Percentiles rank a stretch among this genome's conserved stretches.
These are phyloP conservation scores for Aspergillus floridensis DNA, from an alignment of 2,329 filamentous ascomycete genomes.

Conservation along the genomic window DNA sequence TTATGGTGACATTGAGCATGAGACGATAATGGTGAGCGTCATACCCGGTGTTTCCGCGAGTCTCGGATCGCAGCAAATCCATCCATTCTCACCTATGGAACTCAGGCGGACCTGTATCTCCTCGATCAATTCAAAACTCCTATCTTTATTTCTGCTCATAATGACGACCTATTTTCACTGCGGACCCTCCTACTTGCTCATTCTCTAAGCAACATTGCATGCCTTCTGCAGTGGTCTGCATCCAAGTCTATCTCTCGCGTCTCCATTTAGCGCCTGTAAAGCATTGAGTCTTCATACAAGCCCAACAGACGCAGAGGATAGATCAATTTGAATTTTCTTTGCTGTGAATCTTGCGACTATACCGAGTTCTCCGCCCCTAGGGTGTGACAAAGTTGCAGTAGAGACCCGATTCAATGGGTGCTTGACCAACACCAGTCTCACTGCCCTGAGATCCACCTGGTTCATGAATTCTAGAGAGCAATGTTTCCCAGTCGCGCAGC, in stretches of 20 bases:
- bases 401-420: background rate
- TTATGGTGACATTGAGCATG: background rate
- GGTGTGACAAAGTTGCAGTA: background rate
- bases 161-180: background rate
- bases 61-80: background rate
- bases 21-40: background rate
- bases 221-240: background rate
- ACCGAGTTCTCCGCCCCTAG: background rate
- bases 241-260: background rate
- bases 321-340: background rate
- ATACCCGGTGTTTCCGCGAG: background rate
- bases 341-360: background rate
- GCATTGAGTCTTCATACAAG: background rate
- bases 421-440: background rate
- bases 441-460: background rate
- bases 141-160: background rate
- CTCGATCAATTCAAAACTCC: background rate
- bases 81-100: background rate
- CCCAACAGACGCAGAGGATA: background rate
- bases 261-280: background rate
- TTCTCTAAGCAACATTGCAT: background rate
- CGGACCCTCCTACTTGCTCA: background rate
- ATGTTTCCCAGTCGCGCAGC: constrained; percentile 19
- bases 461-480: background rate
- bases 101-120: background rate